phyloP scores from a whole-genome alignment of 2,329 filamentous ascomycete species.

The Claviceps sp. region DNA sequence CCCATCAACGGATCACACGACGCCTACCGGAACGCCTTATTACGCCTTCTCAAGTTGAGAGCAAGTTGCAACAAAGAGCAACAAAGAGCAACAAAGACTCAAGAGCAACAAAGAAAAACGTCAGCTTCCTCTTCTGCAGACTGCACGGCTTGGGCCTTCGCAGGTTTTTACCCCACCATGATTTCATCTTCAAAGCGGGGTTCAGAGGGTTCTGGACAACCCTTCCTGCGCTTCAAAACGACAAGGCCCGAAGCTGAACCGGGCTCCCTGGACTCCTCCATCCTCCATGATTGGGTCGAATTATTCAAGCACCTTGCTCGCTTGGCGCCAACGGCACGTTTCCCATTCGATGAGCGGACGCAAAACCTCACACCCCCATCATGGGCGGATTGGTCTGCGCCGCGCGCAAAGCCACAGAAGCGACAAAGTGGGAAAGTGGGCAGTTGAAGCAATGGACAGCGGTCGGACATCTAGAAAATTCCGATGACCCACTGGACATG shows the following conservation, averaged over 20 bases:
- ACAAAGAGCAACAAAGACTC: background rate
- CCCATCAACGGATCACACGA: too few species aligned
- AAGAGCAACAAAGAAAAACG: background rate
- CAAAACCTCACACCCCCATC: too few species aligned
- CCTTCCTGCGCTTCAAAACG: too few species aligned
- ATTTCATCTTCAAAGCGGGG: background rate
- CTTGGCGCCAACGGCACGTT: background rate
- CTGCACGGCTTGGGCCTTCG: background rate
- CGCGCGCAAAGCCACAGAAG: too few species aligned
- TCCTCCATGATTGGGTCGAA: conserved; percentile 1
- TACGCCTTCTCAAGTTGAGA: too few species aligned
- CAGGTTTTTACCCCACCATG: background rate
- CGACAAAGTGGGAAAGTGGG: too few species aligned
- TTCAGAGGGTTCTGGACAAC: background rate
- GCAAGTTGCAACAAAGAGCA: background rate
- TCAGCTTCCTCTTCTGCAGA: background rate
- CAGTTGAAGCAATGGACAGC: too few species aligned
- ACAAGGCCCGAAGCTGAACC: background rate
- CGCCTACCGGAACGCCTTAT: too few species aligned
- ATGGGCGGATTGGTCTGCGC: too few species aligned
- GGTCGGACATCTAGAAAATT: too few species aligned
- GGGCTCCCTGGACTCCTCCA: background rate
- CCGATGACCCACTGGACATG: too few species aligned
- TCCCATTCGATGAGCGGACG: background rate
- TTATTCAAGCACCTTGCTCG: conserved; percentile 2